Base-by-base conservation (phyloP, 306 rosid genomes). In the Trifolium fragiferum region DNA sequence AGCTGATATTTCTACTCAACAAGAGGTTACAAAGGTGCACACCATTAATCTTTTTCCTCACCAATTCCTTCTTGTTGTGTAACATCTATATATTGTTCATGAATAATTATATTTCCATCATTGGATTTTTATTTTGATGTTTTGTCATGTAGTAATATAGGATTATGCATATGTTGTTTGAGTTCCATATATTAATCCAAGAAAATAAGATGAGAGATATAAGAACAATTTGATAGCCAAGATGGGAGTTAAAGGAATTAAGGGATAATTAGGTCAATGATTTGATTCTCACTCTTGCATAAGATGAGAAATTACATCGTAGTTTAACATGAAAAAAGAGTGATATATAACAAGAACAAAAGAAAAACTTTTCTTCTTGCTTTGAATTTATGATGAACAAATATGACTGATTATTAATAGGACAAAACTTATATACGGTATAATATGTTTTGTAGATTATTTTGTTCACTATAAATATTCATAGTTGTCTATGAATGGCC, bases 11-110 rank as follows among this genome's bases (percentile, higher is more conserved):
- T 11, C 73, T 59, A 10, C 21, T 69, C 72, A 50, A 49, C 74
- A 58, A 57, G 78, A 75, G 32, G 67, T n/a, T 66, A 58, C 33
- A 49, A 70, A 85, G 78, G 81, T 75, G 72, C 46, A 70, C 32
- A 20, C 8, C n/a, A 51, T n/a, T n/a, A n/a, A 27, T 54, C 21
- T 50, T 47, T 25, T 43, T 25, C 73, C 72, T 66, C 32, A 20
- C 14, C 38, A 15, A 8, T 73, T 73, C 13, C 33, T 59, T 73
- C 40, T 50, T 44, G 30, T 37, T 76, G 16, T 65, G 23, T 2
- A 66, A 25, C 9, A 13, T 51, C 5, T 12, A 70, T 60, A 9
- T 27, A 58, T 41, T 58, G 7, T 60, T 70, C 35, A 10, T 70
- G n/a, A 44, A 61, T 62, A 9, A 4, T 60, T 38, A 66, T 70